Conservation (phyloP, 768 basidiomycete genomes). For the Suillus occidentalis region DNA sequence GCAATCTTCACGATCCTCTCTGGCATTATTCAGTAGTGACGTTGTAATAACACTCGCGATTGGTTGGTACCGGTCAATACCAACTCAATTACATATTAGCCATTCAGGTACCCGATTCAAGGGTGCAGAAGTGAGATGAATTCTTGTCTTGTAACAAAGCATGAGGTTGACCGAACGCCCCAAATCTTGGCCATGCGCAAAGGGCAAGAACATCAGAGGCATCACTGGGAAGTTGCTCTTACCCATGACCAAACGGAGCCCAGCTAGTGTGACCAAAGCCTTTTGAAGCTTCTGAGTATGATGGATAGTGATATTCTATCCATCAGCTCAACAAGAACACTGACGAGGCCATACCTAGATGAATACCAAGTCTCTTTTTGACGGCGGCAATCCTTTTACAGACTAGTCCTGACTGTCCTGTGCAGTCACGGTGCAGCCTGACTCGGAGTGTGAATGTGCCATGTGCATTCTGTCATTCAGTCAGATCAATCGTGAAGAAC, state of each 20-base stretch:
- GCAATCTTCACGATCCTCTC: neutral
- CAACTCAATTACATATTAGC: conserved; percentile 1
- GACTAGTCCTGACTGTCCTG: neutral
- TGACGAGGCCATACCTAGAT: too few species aligned
- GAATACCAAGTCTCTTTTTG: conserved; percentile 5
- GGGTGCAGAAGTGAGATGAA: neutral
- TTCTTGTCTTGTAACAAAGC: neutral
- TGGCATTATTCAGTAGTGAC: neutral
- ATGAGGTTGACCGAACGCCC: neutral
- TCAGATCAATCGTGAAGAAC: conserved; percentile 22
- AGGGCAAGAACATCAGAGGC: neutral
- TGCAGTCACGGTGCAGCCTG: too few species aligned
- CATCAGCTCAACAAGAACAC: too few species aligned
- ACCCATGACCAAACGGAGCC: neutral
- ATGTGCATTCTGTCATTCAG: conserved; percentile 41
- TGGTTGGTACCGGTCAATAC: neutral
- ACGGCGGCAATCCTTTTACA: conserved; percentile 31
- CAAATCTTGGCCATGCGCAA: neutral
- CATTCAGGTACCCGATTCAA: neutral
- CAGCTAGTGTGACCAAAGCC: neutral
- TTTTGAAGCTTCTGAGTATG: neutral
- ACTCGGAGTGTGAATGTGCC: too few species aligned
- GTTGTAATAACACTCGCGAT: neutral
- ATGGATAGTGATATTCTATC: too few species aligned
- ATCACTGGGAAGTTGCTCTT: neutral